A percentile compares a stretch with the other conserved stretches of the same genome.
Conservation (phyloP, 2,329 filamentous ascomycete species). For the Penicillium psychrosexuale region DNA sequence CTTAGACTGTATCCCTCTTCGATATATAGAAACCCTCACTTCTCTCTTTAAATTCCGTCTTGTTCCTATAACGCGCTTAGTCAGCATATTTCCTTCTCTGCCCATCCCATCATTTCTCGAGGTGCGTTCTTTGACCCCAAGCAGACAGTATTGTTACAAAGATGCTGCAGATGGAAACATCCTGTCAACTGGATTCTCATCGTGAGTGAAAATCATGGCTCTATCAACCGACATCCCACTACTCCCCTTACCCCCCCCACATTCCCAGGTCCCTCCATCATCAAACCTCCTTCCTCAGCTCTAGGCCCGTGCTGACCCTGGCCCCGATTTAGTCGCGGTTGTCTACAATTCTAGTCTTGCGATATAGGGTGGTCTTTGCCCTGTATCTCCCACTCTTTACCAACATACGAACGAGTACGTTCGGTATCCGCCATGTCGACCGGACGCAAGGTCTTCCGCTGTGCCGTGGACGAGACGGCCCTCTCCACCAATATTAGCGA, state of each 20-base stretch:
- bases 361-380: constrained; percentile 28
- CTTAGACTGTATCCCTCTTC: constrained; percentile 2
- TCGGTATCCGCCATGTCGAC: constrained; percentile 36
- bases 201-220: constrained; percentile 25
- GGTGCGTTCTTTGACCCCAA: background rate
- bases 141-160: constrained; percentile 18
- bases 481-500: constrained; percentile 52
- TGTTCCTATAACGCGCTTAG: constrained; percentile 2
- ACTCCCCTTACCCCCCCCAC: constrained; percentile 22
- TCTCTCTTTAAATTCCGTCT: background rate
- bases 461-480: constrained; percentile 53
- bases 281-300: constrained; percentile 29
- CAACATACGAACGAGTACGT: constrained; percentile 1
- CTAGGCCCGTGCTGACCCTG: constrained; percentile 20
- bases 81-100: constrained; percentile 2
- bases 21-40: constrained; percentile 4
- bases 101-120: constrained; percentile 10
- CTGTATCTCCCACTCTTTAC: constrained; percentile 12
- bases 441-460: constrained; percentile 49
- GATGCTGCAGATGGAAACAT: constrained; percentile 32
- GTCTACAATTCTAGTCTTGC: constrained; percentile 28
- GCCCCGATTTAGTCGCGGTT: constrained; percentile 29
- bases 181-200: constrained; percentile 24
- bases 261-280: constrained; percentile 30
- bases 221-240: constrained; percentile 4